Base-by-base conservation (phyloP, 805 yeast species). In the Wickerhamiella siamensis region DNA sequence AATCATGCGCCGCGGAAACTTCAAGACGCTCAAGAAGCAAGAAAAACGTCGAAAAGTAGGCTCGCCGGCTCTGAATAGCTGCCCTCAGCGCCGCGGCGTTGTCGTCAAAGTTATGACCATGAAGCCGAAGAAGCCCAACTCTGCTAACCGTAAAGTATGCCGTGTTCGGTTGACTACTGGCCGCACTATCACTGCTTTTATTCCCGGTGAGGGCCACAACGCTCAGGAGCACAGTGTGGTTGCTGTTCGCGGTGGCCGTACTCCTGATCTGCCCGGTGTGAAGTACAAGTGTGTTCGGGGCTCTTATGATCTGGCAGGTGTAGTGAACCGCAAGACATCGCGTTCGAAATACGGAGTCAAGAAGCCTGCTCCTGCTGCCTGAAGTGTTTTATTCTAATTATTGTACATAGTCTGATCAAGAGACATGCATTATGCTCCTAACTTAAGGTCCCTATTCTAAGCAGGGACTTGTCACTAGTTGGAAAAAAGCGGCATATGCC, bases 181-280 rank as follows among this genome's bases (percentile, higher is more conserved):
- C 21, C 79, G 78, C 50, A 77, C 83, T 39, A 74, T 91, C 15
- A 78, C 88, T 36, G 95, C 95, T 1, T 87, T 86, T 60, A 91
- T 91, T 44, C 95, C 96, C 14, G 99, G 99, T 42, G 96, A 91
- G 59, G 98, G 99, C 17, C 98, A 91, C 63, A 91, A 91, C 57
- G 66, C 94, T 18, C 97, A 91, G 66, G 99, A 91, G 61, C 99
- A 91, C 65, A 83, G 93, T 56, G 93, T 91, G 40, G 97, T 91
- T 1, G 74, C 77, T 41, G 94, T 91, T 3, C 76, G 98, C 63
- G 99, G 99, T n/a, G 99, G 98, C 14, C 77, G 96, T 71, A 83
- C 83, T 41, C 95, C 87, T 59, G 99, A 91, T 76, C 69, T 88
- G 54, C 98, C 98, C 20, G 99, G 99, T 72, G 95, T 91, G 38